Conservation (phyloP, 2,329 filamentous ascomycete species). For the Phyllosticta citrichinensis region DNA sequence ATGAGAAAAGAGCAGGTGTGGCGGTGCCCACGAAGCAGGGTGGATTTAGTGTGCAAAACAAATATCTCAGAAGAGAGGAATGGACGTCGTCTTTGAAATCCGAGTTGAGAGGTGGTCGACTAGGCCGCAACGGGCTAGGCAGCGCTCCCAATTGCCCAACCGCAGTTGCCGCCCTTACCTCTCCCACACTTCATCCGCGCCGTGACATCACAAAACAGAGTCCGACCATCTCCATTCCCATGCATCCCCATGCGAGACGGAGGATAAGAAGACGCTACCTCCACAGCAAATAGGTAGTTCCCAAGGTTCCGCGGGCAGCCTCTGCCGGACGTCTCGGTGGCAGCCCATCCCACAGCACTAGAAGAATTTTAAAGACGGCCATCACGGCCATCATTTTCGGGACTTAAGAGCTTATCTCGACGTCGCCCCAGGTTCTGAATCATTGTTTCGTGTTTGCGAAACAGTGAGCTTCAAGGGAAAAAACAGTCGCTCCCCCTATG, state of each 20-base stretch:
- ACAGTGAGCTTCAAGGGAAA: not conserved
- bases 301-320: not conserved
- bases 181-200: not conserved
- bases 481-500: not conserved
- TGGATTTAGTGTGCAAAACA: not conserved
- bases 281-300: not conserved
- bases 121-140: not conserved
- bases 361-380: not conserved
- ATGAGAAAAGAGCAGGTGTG: not conserved
- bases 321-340: not conserved
- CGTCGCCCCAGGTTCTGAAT: not conserved
- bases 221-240: not conserved
- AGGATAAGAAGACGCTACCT: not conserved
- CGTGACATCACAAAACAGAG: not conserved
- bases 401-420: not conserved
- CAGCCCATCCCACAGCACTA: not conserved
- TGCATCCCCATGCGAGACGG: not conserved
- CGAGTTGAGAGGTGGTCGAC: not conserved
- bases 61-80: not conserved
- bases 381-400: not conserved
- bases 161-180: not conserved
- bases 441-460: not conserved
- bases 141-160: not conserved
- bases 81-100: not conserved
- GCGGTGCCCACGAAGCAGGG: not conserved